phyloP scores from a whole-genome alignment of 108 stramenopile species.

The Licmophora abbreviata region DNA sequence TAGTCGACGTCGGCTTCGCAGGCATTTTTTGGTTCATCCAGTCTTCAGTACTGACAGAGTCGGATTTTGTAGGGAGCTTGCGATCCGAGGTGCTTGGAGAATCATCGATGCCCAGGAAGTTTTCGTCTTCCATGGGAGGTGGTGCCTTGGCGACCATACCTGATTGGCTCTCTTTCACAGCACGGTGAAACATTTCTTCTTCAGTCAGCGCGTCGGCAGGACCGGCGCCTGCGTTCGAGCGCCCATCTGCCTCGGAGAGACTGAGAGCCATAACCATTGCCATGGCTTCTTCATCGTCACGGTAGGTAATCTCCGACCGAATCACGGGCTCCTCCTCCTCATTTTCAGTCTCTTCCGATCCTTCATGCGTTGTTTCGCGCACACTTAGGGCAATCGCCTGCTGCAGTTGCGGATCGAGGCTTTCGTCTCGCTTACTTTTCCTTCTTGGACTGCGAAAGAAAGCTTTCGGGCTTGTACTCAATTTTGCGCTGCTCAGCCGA shows the following conservation, averaged over 20 bases:
- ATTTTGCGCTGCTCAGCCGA: not conserved
- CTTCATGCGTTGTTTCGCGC: constrained; percentile 1
- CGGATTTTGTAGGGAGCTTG: not conserved
- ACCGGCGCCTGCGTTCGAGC: not conserved
- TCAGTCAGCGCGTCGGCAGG: constrained; percentile 5
- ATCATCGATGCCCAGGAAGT: not conserved
- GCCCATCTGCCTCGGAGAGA: constrained; percentile 25
- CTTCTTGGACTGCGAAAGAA: not conserved
- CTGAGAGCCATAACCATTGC: constrained; percentile 45
- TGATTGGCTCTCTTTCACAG: constrained; percentile 8
- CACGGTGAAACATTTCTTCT: constrained; percentile 15
- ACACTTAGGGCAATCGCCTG: constrained; percentile 16
- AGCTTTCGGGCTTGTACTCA: not conserved
- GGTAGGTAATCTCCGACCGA: not conserved
- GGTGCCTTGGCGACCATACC: not conserved
- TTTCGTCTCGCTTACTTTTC: constrained; percentile 6
- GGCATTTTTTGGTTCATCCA: not conserved
- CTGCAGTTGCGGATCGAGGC: constrained; percentile 17
- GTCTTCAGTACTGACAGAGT: not conserved
- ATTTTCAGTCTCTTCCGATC: not conserved
- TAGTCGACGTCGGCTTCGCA: not conserved
- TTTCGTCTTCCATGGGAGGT: not conserved
- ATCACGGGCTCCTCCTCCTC: constrained; percentile 7
- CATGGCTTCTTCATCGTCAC: constrained; percentile 30
- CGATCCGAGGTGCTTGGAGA: not conserved